Base-by-base conservation (phyloP, 1,284 basidiomycete species). In the Apiotrichum montevideense region DNA sequence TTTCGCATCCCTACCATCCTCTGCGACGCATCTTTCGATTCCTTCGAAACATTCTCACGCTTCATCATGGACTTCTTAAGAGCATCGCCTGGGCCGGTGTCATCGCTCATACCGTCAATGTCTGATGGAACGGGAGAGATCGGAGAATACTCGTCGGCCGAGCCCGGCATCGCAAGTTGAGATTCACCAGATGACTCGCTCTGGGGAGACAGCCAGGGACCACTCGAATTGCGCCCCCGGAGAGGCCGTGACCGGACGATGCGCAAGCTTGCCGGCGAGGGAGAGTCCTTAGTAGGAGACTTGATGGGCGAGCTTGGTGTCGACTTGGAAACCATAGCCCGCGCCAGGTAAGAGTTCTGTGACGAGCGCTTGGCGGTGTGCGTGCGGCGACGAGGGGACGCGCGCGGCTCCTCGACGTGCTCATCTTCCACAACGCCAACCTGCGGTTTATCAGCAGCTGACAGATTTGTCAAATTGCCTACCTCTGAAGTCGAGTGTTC, bases 321-420 rank as follows among this genome's bases (percentile, higher is more conserved):
- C 6, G 47, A 49, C 15, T 49, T 49, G 4, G 47, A 49, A 4
- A 49, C 14, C 47, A 49, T 49, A 7, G 15, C 34, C 6, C 47
- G 47, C 3, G 57, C 46, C 5, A 57, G 54, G 46, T 62, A 51
- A 13, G 61, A 62, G 55, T 59, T 62, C 44, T 62, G 61, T 7
- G 61, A 62, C 11, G 57, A 55, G n/a, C 61, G 49, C 37, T 57
- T 56, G 34, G 57, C 57, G 3, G 61, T 55, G 42, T 55, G 57
- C 9, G 32, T 52, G 6, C 61, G 42, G 3, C 48, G 40, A 10
- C 61, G 53, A 3, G 61, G 52, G 14, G 51, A 43, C 29, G 40
- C 40, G 11, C 47, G 34, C 8, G 41, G 39, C 14, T 51, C 52
- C 29, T 29, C 29, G 29, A 29, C 29, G 7, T 11, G 35, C 21